Conservation (phyloP, 1,284 basidiomycete species). For the Cystobasidiaceae sp. region DNA sequence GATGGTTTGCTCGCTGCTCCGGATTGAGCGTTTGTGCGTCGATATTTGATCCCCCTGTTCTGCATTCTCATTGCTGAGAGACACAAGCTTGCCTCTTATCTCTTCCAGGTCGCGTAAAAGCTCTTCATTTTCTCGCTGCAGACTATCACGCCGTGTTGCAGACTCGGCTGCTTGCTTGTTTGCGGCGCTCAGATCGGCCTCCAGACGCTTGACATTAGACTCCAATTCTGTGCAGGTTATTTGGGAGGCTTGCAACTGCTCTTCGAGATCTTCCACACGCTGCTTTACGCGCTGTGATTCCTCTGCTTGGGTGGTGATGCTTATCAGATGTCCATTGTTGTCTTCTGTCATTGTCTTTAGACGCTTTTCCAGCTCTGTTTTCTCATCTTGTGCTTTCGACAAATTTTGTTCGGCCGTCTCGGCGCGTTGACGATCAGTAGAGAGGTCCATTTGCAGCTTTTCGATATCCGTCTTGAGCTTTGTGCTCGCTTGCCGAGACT, state of each 20-base stretch:
- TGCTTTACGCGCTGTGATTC: slow-evolving; percentile 2
- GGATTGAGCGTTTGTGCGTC: slow-evolving; percentile 8
- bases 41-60: slow-evolving; percentile 15
- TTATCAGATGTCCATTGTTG: not conserved
- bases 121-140: slow-evolving; percentile 31
- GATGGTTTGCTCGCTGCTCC: slow-evolving; percentile 22
- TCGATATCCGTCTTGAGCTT: slow-evolving; percentile 12
- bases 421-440: slow-evolving; percentile 15
- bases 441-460: slow-evolving; percentile 27
- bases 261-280: slow-evolving; percentile 22
- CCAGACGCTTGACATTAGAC: not conserved
- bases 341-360: slow-evolving; percentile 1
- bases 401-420: slow-evolving; percentile 29
- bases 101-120: slow-evolving; percentile 33
- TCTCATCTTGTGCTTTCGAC: slow-evolving; percentile 1
- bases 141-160: slow-evolving; percentile 14
- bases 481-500: not conserved
- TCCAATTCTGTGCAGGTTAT: not conserved
- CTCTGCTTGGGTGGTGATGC: not conserved
- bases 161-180: not conserved
- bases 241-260: not conserved
- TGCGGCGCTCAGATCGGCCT: slow-evolving; percentile 20
- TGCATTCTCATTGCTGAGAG: slow-evolving; percentile 23
- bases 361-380: not conserved
- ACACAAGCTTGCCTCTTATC: slow-evolving; percentile 29